Base-by-base conservation (phyloP, 139 green algal species). In the Picochlorum sp. region DNA sequence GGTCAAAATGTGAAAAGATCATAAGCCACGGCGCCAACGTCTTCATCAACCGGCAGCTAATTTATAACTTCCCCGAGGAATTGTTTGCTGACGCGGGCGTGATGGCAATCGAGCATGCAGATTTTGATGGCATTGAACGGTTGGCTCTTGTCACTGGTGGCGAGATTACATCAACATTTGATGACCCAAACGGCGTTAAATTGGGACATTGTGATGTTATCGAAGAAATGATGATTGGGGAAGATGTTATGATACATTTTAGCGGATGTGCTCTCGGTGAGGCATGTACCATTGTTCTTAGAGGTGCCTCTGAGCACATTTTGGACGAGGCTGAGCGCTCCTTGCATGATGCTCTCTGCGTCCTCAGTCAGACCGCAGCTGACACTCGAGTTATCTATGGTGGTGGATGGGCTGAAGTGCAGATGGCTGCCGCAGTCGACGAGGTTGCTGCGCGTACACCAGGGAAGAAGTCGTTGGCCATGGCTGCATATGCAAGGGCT, bases 1-100 rank as follows among this genome's bases (percentile, higher is more conserved):
- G 63, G 9, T 64, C 76, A 47, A 99, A 99, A 85, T 80, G 71
- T 16, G 75, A 91, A 66, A 84, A 85, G 60, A 99, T 99, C 75
- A 84, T 97, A 31, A 69, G 54, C 13, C 85, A 97, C 71, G 86
- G 85, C 71, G 90, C 93, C 86, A 98, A 95, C 83, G 88, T 84
- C 72, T 98, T 99, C 76, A 85, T 98, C 74, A 98, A 99, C 82
- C 82, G 94, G 24, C 86, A 92, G 79, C 86, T 98, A 63, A 97
- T 99, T 75, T 98, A 99, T 84, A 98, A 99, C 85, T 96, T 86
- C 73, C 94, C 94, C 1, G 92, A 99, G 78, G 80, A 98, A 73
- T 80, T 95, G 34, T 94, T 95, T 66, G 83, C 85, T 20, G 87
- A 95, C 60, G 83, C 81, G 6, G 86, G 84, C n/a, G 62, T 87